Percentiles rank a stretch among this genome's conserved stretches.
Conservation (phyloP, 1,284 basidiomycete species). For the Xerocomus cyaneibrunnescens region DNA sequence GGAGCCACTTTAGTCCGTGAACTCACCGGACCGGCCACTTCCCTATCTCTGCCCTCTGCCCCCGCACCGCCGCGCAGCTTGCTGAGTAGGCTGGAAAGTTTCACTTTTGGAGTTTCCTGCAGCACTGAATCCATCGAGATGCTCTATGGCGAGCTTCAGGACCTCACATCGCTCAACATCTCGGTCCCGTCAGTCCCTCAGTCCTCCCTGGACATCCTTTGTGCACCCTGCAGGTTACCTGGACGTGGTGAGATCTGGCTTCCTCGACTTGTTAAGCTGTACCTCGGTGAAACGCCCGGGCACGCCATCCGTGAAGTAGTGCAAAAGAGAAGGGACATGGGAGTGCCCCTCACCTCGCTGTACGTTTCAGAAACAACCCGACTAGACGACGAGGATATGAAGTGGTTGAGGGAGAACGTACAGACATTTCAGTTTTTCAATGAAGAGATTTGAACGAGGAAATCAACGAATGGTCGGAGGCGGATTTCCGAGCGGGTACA, state of each 20-base stretch:
- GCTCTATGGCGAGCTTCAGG: conserved; percentile 45
- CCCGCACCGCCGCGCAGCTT: conserved; percentile 38
- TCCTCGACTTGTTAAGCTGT: conserved; percentile 44
- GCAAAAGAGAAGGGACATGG: conserved; percentile 39
- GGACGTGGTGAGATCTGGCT: conserved; percentile 10
- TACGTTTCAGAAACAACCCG: conserved; percentile 5
- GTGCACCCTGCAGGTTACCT: conserved; percentile 14
- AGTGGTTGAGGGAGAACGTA: neutral
- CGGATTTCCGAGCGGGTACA: no score
- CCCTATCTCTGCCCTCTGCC: neutral
- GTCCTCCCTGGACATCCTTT: conserved; percentile 31
- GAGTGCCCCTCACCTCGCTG: conserved; percentile 46
- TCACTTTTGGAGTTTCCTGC: conserved; percentile 49
- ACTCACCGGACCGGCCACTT: conserved; percentile 34
- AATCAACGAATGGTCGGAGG: no score
- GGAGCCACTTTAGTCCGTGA: conserved; percentile 16
- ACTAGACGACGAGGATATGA: no score
- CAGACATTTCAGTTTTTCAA: neutral
- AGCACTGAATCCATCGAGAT: conserved; percentile 28
- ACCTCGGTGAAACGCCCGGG: conserved; percentile 41
- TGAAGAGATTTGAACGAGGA: no score
- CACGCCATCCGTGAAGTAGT: conserved; percentile 44
- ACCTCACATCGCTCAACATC: conserved; percentile 42
- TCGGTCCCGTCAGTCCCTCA: neutral
- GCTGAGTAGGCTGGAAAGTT: conserved; percentile 43